These are phyloP conservation scores for Stramenopiles sp. DNA, from an alignment of 352 stramenopile genomes.

Conservation along the genomic window DNA sequence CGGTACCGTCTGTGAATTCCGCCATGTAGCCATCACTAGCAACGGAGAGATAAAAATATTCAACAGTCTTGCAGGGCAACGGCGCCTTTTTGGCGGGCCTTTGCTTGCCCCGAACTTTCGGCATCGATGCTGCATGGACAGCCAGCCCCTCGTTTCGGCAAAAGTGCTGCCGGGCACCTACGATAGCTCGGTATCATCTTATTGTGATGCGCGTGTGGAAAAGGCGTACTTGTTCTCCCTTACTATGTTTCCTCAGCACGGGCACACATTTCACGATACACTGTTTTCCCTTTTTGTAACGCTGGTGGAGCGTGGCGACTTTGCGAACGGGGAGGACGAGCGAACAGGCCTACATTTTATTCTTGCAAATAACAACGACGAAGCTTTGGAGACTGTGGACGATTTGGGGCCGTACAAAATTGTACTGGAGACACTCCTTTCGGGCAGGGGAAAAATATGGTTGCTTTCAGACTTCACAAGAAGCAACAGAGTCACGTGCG, in stretches of 20 bases:
- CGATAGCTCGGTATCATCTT: too few species aligned
- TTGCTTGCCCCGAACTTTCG: too few species aligned
- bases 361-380: not conserved
- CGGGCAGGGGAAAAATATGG: not conserved
- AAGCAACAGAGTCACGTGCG: not conserved
- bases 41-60: too few species aligned
- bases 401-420: not conserved
- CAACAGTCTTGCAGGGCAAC: too few species aligned
- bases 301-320: not conserved
- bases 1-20: too few species aligned
- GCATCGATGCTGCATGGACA: constrained; percentile 11
- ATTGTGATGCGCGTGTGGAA: not conserved
- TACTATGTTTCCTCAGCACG: not conserved
- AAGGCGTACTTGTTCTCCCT: not conserved
- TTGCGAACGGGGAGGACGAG: not conserved
- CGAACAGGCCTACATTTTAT: not conserved
- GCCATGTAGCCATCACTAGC: too few species aligned
- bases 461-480: constrained; percentile 1
- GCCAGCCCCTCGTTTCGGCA: not conserved
- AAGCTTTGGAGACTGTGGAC: not conserved
- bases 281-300: constrained; percentile 6
- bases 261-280: constrained; percentile 6
- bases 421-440: not conserved
- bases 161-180: not conserved
- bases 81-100: too few species aligned